Evolutionary conservation across 2,329 filamentous ascomycete species (phyloP).

Genomic region (Cladosporium phlei): DNA sequence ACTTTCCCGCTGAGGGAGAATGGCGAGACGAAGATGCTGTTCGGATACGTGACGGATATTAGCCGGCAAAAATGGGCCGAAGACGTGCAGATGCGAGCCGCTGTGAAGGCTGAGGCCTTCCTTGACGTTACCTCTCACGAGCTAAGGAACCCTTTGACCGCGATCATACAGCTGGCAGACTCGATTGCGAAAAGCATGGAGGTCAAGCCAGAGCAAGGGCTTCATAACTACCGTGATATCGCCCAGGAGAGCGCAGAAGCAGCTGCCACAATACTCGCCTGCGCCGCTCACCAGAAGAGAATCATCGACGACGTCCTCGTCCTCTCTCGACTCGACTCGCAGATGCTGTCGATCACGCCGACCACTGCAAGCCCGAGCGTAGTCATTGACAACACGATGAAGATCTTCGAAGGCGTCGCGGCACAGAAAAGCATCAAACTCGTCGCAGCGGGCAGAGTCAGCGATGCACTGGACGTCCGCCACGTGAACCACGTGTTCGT

Average conservation of each 20-base stretch:
- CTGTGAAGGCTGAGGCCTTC: conserved; percentile 24
- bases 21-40: conserved; percentile 17
- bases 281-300: conserved; percentile 31
- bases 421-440: conserved; percentile 31
- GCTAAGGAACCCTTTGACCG: conserved; percentile 40
- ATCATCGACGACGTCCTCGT: conserved; percentile 47
- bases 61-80: conserved; percentile 29
- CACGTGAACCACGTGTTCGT: conserved; percentile 23
- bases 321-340: conserved; percentile 35
- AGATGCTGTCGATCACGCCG: conserved; percentile 35
- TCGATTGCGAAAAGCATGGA: conserved; percentile 27
- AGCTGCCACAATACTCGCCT: conserved; percentile 28
- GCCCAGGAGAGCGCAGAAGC: conserved; percentile 19
- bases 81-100: conserved; percentile 17
- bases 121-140: conserved; percentile 37
- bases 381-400: conserved; percentile 31
- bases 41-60: conserved; percentile 27
- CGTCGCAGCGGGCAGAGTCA: neutral
- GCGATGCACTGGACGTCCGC: conserved; percentile 24
- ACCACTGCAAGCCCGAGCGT: conserved; percentile 30
- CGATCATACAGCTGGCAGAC: conserved; percentile 42
- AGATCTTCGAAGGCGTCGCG: conserved; percentile 37
- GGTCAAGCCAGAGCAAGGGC: neutral
- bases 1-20: conserved; percentile 18
- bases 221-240: neutral